Evolutionary conservation across 1,284 basidiomycete species (phyloP).

Genomic region (Pyrrhoderma lamaoense): DNA sequence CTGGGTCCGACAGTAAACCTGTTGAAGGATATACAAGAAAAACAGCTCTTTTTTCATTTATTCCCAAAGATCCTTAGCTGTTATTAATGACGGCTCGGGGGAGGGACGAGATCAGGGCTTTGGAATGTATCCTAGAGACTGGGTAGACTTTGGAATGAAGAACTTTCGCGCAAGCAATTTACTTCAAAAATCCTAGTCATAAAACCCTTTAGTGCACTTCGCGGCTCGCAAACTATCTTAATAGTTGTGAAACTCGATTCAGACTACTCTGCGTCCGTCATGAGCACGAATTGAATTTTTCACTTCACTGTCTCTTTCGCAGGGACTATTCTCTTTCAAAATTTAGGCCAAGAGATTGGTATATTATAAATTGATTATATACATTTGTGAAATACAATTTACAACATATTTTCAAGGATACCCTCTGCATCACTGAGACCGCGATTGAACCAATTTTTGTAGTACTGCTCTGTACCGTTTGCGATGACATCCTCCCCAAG

Average conservation of each 20-base stretch:
- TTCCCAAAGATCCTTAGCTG: background rate
- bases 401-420: slow-evolving; percentile 17
- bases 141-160: background rate
- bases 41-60: slow-evolving; percentile 13
- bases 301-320: background rate
- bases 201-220: slow-evolving; percentile 44
- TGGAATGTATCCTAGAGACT: slow-evolving; percentile 7
- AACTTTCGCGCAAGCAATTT: background rate
- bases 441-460: slow-evolving; percentile 39
- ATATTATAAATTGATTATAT: slow-evolving; percentile 1
- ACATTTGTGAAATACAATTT: background rate
- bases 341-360: background rate
- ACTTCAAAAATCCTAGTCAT: background rate
- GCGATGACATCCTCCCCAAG: slow-evolving; percentile 32
- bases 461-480: slow-evolving; percentile 36
- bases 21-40: slow-evolving; percentile 47
- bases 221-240: slow-evolving; percentile 32
- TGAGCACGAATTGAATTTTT: background rate
- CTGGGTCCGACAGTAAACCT: slow-evolving; percentile 38
- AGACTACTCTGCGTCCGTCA: slow-evolving; percentile 1
- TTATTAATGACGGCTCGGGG: background rate
- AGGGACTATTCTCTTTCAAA: background rate
- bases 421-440: slow-evolving; percentile 40
- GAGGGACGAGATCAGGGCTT: background rate
- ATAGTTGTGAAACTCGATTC: slow-evolving; percentile 41